phyloP scores from a whole-genome alignment of 2,329 filamentous ascomycete genomes.

The Aureobasidium sp. region DNA sequence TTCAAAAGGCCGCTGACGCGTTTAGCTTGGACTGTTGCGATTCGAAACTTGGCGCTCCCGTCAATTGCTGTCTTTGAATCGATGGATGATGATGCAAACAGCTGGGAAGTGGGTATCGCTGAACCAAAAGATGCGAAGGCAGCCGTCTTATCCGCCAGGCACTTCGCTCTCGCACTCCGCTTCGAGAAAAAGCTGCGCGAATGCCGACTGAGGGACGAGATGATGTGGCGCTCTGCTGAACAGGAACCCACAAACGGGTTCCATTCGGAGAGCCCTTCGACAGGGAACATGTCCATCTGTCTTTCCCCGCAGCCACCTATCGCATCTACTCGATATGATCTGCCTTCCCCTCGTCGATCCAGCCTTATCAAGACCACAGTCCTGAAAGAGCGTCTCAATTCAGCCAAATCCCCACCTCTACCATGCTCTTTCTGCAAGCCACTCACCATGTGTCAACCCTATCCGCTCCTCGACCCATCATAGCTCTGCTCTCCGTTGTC shows the following conservation, averaged over 20 bases:
- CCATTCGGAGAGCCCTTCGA: too few species aligned
- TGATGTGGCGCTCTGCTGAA: not conserved
- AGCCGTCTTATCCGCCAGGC: not conserved
- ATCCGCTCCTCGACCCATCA: not conserved
- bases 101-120: not conserved
- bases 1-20: not conserved
- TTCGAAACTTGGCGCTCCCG: not conserved
- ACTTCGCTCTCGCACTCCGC: not conserved
- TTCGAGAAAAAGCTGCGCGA: not conserved
- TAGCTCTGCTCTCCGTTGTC: not conserved
- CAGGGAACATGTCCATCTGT: not conserved
- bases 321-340: not conserved
- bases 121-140: not conserved
- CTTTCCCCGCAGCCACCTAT: not conserved
- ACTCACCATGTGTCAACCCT: not conserved
- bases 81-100: not conserved
- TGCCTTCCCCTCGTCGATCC: constrained; percentile 6
- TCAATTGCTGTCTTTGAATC: not conserved
- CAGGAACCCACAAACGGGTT: not conserved
- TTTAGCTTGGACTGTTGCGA: not conserved
- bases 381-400: not conserved
- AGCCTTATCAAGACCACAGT: not conserved
- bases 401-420: not conserved
- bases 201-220: constrained; percentile 3
- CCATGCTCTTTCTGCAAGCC: not conserved